Evolutionary conservation across 1,284 basidiomycete genomes (phyloP), one percentile per base, ranked within the genome.

Genomic region (Sporisorium graminicola): DNA sequence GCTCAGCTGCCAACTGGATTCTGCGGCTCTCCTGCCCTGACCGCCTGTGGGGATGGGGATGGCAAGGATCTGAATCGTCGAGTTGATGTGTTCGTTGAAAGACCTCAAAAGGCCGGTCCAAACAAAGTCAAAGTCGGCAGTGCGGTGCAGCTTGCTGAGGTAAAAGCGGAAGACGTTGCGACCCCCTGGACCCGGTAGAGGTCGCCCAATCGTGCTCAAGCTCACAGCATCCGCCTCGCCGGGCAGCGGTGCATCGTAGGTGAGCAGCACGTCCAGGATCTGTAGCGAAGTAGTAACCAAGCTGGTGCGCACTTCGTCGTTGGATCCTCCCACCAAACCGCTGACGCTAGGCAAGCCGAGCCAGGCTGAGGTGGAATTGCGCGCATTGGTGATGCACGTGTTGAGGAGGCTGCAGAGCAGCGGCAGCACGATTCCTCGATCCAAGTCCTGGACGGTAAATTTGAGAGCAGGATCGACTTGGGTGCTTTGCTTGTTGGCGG

Each of bases 381-480:
- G 53, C 13, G 78, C 71, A 49, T 78, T 69, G 64, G 77, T 81
- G 24, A 78, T 54, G 40, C 74, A 64, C 2, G 81, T 79, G 56
- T 85, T 85, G 43, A 85, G 67, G 27, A 85, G 54, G 50, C 77
- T 81, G 78, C 84, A 85, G 1, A 85, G 73, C 16, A 85, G 75
- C 0, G 81, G 78, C 1, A 85, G 72, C 29, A 81, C 73, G 35
- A 78, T 65, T 33, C 64, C 61, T 3, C 79, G 43, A 6, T 82
- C 80, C 4, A 85, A 65, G 33, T 60, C 58, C 22, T 66, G 73
- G 7, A 78, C 75, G 10, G 77, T 60, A 50, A 74, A 78, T 16
- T 64, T 47, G 26, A 81, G 61, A 6, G 82, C 76, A 0, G 68
- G 63, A n/a, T 79, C 71, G 20, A 62, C 46, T 3, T 64, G 49